Evolutionary conservation across 495 filamentous ascomycete genomes (phyloP).

Genomic region (Neurospora sp.): DNA sequence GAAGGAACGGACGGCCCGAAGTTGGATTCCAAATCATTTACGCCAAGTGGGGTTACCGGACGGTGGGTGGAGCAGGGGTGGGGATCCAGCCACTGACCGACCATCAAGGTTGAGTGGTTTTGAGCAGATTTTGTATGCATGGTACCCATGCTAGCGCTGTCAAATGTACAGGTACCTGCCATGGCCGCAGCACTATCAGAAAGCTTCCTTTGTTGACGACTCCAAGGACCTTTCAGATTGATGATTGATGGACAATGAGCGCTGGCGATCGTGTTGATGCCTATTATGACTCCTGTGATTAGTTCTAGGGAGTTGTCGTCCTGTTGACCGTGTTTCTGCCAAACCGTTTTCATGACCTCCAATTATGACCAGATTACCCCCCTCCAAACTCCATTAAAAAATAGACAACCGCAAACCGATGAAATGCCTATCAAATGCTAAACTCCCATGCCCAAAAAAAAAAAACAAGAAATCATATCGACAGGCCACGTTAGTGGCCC

Average conservation of each 20-base stretch:
- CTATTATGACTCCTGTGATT: background rate
- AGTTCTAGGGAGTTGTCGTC: background rate
- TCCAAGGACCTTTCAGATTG: background rate
- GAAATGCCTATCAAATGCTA: background rate
- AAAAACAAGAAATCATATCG: background rate
- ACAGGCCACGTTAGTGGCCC: slow-evolving; percentile 22
- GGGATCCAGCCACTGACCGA: background rate
- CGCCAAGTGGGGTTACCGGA: background rate
- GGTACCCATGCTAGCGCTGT: background rate
- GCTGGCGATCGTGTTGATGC: background rate
- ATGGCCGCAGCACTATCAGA: background rate
- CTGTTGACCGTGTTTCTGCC: background rate
- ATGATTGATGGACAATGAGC: background rate
- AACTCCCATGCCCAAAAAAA: background rate
- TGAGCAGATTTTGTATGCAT: slow-evolving; percentile 20
- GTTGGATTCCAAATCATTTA: background rate
- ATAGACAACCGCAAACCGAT: background rate
- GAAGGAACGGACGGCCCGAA: background rate
- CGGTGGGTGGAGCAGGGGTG: background rate
- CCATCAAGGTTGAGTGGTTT: slow-evolving; percentile 13
- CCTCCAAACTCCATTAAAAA: background rate
- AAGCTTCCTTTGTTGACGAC: background rate
- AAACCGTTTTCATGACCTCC: background rate
- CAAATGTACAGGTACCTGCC: slow-evolving; percentile 10
- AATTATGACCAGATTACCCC: background rate